phyloP scores from a whole-genome alignment of 176 grass and related monocot species.

The Avena atlantica region DNA sequence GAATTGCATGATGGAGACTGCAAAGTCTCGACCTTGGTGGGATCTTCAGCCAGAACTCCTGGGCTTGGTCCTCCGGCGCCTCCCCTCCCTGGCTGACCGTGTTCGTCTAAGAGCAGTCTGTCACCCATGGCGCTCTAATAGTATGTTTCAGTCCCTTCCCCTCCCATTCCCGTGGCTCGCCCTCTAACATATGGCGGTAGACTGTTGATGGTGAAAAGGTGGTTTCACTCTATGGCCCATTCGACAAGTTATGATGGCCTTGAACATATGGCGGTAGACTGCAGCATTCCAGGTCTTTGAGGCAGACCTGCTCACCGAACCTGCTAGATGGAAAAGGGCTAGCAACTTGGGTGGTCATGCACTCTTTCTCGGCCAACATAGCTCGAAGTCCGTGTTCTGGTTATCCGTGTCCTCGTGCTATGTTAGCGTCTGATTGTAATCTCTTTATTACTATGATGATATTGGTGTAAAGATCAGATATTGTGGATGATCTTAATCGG shows the following conservation, averaged over 20 bases:
- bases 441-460: not conserved
- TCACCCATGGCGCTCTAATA: conserved; percentile 2
- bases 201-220: not conserved
- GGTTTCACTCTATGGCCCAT: not conserved
- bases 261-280: not conserved
- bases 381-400: conserved; percentile 11
- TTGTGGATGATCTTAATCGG: not conserved
- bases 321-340: not conserved
- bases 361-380: conserved; percentile 31
- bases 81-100: not conserved
- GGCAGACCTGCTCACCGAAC: not conserved
- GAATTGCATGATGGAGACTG: not conserved
- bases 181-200: not conserved
- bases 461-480: not conserved
- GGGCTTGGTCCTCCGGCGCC: not conserved
- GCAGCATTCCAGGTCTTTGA: conserved; percentile 17
- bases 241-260: not conserved
- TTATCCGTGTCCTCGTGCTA: not conserved
- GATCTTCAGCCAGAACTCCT: conserved; percentile 12
- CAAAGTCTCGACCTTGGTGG: not conserved
- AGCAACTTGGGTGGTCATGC: not conserved
- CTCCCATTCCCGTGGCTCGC: not conserved
- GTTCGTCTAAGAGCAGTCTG: not conserved
- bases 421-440: not conserved
- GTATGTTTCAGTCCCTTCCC: not conserved